Evolutionary conservation across 2,329 filamentous ascomycete species (phyloP).

Genomic region (Ophiostoma ulmi): DNA sequence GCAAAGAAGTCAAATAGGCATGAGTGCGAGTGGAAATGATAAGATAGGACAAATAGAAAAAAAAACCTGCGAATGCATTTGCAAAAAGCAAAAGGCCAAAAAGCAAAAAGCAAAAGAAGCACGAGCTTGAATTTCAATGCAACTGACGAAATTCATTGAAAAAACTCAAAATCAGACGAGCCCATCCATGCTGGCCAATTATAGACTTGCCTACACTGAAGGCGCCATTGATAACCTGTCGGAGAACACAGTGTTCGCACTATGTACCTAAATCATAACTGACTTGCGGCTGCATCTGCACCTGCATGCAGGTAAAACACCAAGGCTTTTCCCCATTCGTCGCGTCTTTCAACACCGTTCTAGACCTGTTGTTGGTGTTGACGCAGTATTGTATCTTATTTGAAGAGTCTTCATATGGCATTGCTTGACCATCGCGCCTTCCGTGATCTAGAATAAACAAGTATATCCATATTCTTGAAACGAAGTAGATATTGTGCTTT

Average conservation of each 20-base stretch:
- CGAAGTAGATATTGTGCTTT: neutral
- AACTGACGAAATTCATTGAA: neutral
- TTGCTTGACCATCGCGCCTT: neutral
- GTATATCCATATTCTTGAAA: neutral
- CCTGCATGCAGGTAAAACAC: conserved; percentile 12
- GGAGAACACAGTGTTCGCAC: conserved; percentile 1
- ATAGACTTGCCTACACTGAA: neutral
- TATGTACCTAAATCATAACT: neutral
- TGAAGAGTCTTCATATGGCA: neutral
- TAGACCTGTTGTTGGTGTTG: conserved; percentile 10
- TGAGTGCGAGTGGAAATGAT: no score
- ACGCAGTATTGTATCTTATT: neutral
- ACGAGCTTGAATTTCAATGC: no score
- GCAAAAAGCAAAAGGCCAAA: no score
- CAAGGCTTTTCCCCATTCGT: conserved; percentile 19
- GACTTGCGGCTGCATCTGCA: neutral
- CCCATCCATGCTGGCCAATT: conserved; percentile 1
- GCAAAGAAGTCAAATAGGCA: neutral
- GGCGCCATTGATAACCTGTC: conserved; percentile 2
- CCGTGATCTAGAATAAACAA: neutral
- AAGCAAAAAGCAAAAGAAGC: neutral
- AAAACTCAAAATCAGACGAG: neutral
- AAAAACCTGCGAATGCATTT: neutral
- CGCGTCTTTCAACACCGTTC: conserved; percentile 10
- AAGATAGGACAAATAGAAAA: neutral